Evolutionary conservation across 805 yeast species (phyloP), one percentile per base, ranked within the genome.

Genomic region (Kazachstania africana): DNA sequence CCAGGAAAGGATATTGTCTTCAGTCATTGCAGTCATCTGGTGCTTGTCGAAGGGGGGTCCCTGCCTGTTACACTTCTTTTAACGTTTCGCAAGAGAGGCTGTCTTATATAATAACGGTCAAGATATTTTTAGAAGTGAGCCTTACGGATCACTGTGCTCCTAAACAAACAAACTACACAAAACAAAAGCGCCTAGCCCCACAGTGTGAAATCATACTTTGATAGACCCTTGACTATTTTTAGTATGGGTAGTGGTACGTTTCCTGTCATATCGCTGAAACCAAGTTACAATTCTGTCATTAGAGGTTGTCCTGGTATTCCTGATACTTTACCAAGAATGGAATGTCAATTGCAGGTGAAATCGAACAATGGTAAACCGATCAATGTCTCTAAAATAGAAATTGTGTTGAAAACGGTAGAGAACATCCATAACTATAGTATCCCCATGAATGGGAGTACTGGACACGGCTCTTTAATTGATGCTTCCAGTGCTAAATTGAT

Each of bases 261-360:
- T 27, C 62, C 62, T 4, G 47, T 54, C 3, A 47, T 57, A 25
- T 52, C 60, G 0, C 27, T 75, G 29, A 68, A 67, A 32, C 70
- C 78, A 3, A 63, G 73, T 24, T 68, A 67, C 28, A 58, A 62
- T 18, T 61, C 72, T n/a, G 55, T 71, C 0, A 71, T 76, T 2
- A 56, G 65, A 30, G 84, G 84, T 3, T 72, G 79, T 51, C 82
- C 83, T 0, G 84, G 84, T 1, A 72, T 76, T 1, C 72, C 77
- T 1, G 65, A 72, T 31, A 73, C 71, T 3, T 52, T 63, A 29
- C 82, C 83, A 2, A 62, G 80, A 18, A 57, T 75, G 3, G 72
- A 73, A 33, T 72, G 79, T 6, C 66, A 63, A 16, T 45, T 76
- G 12, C 71, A 73, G 39, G 48, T 75, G 12, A 57, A 81, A 33